Evolutionary conservation across 2,329 filamentous ascomycete genomes (phyloP).

Genomic region (Trichoderma arundinaceum): DNA sequence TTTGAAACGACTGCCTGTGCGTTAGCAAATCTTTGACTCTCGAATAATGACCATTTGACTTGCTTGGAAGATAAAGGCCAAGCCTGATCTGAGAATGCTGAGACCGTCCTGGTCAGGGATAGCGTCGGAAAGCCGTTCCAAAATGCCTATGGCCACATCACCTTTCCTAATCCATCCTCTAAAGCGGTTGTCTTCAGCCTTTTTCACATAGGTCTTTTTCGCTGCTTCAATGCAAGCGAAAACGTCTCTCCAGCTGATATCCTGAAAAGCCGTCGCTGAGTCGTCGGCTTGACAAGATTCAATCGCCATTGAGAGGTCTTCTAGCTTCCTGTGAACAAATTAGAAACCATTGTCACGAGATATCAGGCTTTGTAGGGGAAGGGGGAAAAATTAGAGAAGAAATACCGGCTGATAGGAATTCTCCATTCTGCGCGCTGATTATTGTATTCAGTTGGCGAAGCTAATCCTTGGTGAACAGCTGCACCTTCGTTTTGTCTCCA

Average conservation of each 20-base stretch:
- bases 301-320: conserved; percentile 6
- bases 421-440: conserved; percentile 27
- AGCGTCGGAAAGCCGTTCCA: conserved; percentile 19
- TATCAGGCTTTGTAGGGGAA: neutral
- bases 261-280: neutral
- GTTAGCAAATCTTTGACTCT: neutral
- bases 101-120: conserved; percentile 24
- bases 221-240: conserved; percentile 16
- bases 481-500: conserved; percentile 23
- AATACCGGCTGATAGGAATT: conserved; percentile 18
- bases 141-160: conserved; percentile 15
- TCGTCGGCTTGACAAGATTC: neutral
- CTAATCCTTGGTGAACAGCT: conserved; percentile 8
- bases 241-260: conserved; percentile 18
- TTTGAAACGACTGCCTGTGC: neutral
- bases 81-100: conserved; percentile 10
- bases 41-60: too few species aligned
- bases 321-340: conserved; percentile 1
- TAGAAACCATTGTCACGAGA: neutral
- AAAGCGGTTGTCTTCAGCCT: conserved; percentile 13
- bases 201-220: neutral
- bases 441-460: conserved; percentile 26
- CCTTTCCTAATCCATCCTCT: conserved; percentile 23
- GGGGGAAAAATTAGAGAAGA: neutral
- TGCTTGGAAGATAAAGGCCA: conserved; percentile 13